A percentile compares a stretch with the other conserved stretches of the same genome.
Conservation (phyloP, 345 rosid genomes). For the Toxicodendron radicans region DNA sequence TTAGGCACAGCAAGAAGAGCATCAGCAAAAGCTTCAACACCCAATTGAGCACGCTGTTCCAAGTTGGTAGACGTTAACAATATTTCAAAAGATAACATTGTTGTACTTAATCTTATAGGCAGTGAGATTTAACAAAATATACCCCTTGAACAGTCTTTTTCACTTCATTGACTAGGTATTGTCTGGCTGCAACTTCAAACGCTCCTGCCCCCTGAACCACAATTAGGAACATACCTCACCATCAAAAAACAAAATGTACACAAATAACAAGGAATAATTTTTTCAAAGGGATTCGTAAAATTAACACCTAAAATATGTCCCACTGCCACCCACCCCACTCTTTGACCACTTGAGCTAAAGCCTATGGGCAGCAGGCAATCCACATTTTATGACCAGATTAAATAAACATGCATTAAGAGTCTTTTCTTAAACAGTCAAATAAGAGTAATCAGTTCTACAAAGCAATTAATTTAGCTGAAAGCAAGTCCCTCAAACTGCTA, state of each 20-base stretch:
- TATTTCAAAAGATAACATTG: conserved; percentile 1
- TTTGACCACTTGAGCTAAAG: neutral
- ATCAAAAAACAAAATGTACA: neutral
- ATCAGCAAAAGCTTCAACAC: conserved; percentile 94
- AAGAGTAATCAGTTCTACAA: neutral
- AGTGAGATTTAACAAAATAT: conserved; percentile 18
- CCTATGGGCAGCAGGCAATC: neutral
- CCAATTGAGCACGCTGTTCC: conserved; percentile 90
- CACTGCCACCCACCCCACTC: neutral
- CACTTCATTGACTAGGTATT: conserved; percentile 73
- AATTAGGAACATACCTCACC: conserved; percentile 1
- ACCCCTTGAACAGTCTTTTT: conserved; percentile 97
- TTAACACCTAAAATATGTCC: neutral
- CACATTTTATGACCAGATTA: neutral
- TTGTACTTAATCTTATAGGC: neutral
- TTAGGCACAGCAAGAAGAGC: conserved; percentile 98
- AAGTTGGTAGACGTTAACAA: conserved; percentile 16
- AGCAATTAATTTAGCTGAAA: neutral
- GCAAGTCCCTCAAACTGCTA: neutral
- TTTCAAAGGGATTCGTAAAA: neutral
- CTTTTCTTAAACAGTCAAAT: neutral
- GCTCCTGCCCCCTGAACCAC: conserved; percentile 89
- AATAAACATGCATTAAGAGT: neutral
- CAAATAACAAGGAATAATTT: neutral
- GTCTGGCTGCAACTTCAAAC: conserved; percentile 95